Conservation (phyloP, 2,329 filamentous ascomycete genomes). For the Claviceps maximensis region DNA sequence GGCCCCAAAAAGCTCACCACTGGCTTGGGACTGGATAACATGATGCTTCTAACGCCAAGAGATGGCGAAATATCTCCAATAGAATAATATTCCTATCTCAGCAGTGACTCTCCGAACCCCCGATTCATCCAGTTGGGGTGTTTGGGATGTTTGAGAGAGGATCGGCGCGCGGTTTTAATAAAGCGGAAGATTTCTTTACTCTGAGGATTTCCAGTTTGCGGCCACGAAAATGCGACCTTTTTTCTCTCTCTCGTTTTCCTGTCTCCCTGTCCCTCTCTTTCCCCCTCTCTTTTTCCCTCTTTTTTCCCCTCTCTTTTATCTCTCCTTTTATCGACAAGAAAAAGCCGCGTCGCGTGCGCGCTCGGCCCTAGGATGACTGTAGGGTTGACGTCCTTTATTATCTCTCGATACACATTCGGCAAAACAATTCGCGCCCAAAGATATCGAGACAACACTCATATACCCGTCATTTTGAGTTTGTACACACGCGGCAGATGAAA, state of each 20-base stretch:
- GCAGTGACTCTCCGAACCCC: neutral
- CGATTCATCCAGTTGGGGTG: neutral
- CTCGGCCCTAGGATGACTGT: neutral
- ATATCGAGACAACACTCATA: neutral
- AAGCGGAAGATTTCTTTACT: too few relatives aligned
- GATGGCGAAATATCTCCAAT: neutral
- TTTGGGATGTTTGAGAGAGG: too few relatives aligned
- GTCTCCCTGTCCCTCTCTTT: too few relatives aligned
- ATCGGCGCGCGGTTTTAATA: neutral
- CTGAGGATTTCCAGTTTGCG: neutral
- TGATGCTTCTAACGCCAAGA: conserved; percentile 9
- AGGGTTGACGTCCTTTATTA: neutral
- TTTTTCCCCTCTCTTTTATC: too few relatives aligned
- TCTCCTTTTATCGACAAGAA: neutral
- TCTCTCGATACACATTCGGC: neutral
- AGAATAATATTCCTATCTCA: neutral
- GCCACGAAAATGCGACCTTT: neutral
- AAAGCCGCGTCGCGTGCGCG: neutral
- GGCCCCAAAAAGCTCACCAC: conserved; percentile 37
- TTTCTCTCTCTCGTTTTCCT: neutral
- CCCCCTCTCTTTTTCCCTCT: too few relatives aligned
- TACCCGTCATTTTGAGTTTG: neutral
- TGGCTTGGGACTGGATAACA: conserved; percentile 20
- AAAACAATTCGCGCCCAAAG: neutral
- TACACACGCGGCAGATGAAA: neutral